A percentile compares a stretch with the other conserved stretches of the same genome.
These are phyloP conservation scores for Magnolia kwangsiensis DNA, from an alignment of 164 flowering plant species.

Conservation along the genomic window DNA sequence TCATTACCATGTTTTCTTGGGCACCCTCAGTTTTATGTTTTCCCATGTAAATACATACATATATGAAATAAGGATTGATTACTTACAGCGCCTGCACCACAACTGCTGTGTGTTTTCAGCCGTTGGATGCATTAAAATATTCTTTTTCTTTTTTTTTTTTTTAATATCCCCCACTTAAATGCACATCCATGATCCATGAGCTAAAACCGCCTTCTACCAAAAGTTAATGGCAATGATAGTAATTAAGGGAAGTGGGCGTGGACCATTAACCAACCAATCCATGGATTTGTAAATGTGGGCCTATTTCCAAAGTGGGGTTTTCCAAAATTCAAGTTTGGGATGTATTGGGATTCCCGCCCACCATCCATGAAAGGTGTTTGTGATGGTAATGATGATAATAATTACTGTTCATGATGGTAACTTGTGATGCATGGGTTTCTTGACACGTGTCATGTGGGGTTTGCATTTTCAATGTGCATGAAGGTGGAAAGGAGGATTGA, in stretches of 20 bases:
- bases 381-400: background rate
- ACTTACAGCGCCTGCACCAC: background rate
- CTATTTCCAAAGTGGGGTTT: background rate
- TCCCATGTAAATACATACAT: background rate
- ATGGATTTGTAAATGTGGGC: background rate
- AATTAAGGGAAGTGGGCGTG: background rate
- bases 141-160: no score
- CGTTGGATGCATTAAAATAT: no score
- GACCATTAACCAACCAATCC: conserved; percentile 1
- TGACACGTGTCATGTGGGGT: conserved; percentile 32
- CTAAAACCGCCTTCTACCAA: no score
- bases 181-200: no score
- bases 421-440: background rate
- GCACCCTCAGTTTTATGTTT: background rate
- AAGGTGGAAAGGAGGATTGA: conserved; percentile 96
- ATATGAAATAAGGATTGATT: background rate
- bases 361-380: background rate
- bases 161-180: no score
- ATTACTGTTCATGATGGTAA: conserved; percentile 5
- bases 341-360: background rate
- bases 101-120: no score
- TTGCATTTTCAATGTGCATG: conserved; percentile 14
- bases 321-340: background rate
- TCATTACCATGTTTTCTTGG: conserved; percentile 42
- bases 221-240: background rate